Evolutionary conservation across 2,329 filamentous ascomycete species (phyloP).

Genomic region (Kalaharituber pfeilii): DNA sequence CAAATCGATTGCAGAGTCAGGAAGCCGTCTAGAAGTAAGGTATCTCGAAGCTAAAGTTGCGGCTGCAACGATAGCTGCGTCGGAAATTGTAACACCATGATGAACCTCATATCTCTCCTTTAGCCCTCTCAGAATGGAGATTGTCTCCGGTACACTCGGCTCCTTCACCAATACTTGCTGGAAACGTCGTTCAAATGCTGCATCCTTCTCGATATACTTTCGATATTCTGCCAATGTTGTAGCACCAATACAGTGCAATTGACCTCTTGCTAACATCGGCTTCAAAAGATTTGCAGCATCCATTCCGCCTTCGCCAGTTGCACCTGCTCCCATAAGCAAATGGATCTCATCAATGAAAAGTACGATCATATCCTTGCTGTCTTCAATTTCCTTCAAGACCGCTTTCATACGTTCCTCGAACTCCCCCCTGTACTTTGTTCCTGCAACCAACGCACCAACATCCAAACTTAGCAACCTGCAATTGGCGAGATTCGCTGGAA

Average conservation of each 20-base stretch:
- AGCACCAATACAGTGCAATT: slow-evolving; percentile 93
- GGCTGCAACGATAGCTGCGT: slow-evolving; percentile 78
- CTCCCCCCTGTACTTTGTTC: slow-evolving; percentile 95
- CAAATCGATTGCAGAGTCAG: slow-evolving; percentile 90
- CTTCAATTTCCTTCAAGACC: slow-evolving; percentile 87
- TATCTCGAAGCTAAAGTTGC: slow-evolving; percentile 89
- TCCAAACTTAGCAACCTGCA: slow-evolving; percentile 92
- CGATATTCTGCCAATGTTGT: slow-evolving; percentile 90
- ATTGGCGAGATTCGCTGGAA: slow-evolving; percentile 73
- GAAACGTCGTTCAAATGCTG: slow-evolving; percentile 94
- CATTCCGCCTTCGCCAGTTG: slow-evolving; percentile 93
- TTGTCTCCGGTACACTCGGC: slow-evolving; percentile 68
- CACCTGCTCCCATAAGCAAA: slow-evolving; percentile 90
- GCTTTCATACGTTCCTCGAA: slow-evolving; percentile 99
- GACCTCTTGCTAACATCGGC: slow-evolving; percentile 91
- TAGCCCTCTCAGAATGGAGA: slow-evolving; percentile 93
- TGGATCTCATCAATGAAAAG: slow-evolving; percentile 98
- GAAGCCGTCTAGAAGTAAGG: slow-evolving; percentile 73
- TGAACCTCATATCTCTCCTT: slow-evolving; percentile 98
- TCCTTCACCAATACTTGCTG: slow-evolving; percentile 97
- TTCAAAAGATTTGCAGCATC: slow-evolving; percentile 95
- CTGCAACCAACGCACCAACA: slow-evolving; percentile 84
- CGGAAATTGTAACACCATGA: slow-evolving; percentile 90
- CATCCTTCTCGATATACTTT: slow-evolving; percentile 98
- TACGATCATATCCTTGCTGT: slow-evolving; percentile 90